Evolutionary conservation across 768 basidiomycete species (phyloP).

Genomic region (Holtermanniella nyarrowii): DNA sequence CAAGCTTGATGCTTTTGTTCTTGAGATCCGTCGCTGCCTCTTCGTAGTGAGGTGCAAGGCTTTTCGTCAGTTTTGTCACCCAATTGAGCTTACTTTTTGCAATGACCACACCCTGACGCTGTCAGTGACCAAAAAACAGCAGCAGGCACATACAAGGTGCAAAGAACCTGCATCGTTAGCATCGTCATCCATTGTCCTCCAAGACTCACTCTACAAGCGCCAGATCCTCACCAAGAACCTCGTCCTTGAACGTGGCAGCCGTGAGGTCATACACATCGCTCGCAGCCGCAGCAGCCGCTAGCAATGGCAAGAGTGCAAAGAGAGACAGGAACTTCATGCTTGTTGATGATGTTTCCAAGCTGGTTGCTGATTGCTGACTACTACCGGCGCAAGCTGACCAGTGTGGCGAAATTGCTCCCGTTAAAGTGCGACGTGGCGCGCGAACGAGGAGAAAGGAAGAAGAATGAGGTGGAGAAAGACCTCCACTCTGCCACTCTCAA

Average conservation of each 20-base stretch:
- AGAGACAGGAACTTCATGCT: slow-evolving; percentile 43
- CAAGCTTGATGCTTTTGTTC: slow-evolving; percentile 76
- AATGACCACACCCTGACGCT: slow-evolving; percentile 72
- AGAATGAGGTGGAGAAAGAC: background rate
- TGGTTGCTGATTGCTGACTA: no score
- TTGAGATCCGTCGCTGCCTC: slow-evolving; percentile 83
- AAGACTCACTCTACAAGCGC: slow-evolving; percentile 85
- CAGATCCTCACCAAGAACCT: slow-evolving; percentile 57
- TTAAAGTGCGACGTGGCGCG: background rate
- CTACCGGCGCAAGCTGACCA: no score
- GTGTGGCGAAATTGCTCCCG: no score
- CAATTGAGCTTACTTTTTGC: slow-evolving; percentile 53
- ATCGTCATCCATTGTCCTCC: background rate
- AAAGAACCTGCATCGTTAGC: slow-evolving; percentile 19
- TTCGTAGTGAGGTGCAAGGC: slow-evolving; percentile 85
- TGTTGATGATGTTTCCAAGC: background rate
- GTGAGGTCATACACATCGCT: slow-evolving; percentile 76
- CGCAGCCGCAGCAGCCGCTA: slow-evolving; percentile 44
- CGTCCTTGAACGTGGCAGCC: slow-evolving; percentile 55
- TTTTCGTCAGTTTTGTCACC: background rate
- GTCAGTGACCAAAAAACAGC: background rate
- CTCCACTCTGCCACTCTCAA: background rate
- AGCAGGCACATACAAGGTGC: slow-evolving; percentile 25
- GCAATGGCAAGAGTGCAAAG: slow-evolving; percentile 50
- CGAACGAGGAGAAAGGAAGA: background rate